phyloP scores from a whole-genome alignment of 352 stramenopile species.

The Elongisporangium anandrum region DNA sequence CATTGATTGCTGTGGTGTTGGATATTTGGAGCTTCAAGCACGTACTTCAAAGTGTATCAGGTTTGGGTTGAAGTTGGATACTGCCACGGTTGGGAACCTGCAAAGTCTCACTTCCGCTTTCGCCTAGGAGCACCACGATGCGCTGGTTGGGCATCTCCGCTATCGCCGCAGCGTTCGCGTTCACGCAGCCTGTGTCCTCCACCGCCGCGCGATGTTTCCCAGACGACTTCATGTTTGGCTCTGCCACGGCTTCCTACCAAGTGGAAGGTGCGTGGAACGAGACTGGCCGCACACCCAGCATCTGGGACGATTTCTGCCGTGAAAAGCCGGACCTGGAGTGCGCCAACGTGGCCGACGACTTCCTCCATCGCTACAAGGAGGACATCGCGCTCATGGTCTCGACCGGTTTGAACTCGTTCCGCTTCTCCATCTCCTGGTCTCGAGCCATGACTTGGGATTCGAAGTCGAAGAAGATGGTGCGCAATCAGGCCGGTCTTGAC shows the following conservation, averaged over 20 bases:
- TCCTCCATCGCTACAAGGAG: slow-evolving; percentile 87
- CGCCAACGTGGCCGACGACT: slow-evolving; percentile 90
- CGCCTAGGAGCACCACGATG: background rate
- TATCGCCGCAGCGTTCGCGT: background rate
- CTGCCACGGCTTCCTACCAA: slow-evolving; percentile 87
- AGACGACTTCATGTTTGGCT: slow-evolving; percentile 78
- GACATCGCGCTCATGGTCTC: slow-evolving; percentile 91
- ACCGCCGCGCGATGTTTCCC: slow-evolving; percentile 27
- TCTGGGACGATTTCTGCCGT: slow-evolving; percentile 91
- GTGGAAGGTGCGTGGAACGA: slow-evolving; percentile 86
- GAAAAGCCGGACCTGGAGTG: slow-evolving; percentile 56
- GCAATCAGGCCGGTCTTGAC: slow-evolving; percentile 81
- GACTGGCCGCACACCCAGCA: slow-evolving; percentile 67
- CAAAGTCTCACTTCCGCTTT: background rate
- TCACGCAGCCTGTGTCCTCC: background rate
- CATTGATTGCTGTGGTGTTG: background rate
- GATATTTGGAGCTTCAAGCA: background rate
- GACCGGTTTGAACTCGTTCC: slow-evolving; percentile 89
- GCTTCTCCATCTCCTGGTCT: slow-evolving; percentile 92
- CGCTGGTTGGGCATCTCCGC: background rate
- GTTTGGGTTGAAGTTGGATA: background rate
- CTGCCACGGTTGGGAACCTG: background rate
- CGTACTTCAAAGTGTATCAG: background rate
- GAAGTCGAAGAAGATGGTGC: slow-evolving; percentile 25
- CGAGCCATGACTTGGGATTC: slow-evolving; percentile 82